Evolutionary conservation across 2,329 filamentous ascomycete genomes (phyloP).

Genomic region (Colletotrichum cereale): DNA sequence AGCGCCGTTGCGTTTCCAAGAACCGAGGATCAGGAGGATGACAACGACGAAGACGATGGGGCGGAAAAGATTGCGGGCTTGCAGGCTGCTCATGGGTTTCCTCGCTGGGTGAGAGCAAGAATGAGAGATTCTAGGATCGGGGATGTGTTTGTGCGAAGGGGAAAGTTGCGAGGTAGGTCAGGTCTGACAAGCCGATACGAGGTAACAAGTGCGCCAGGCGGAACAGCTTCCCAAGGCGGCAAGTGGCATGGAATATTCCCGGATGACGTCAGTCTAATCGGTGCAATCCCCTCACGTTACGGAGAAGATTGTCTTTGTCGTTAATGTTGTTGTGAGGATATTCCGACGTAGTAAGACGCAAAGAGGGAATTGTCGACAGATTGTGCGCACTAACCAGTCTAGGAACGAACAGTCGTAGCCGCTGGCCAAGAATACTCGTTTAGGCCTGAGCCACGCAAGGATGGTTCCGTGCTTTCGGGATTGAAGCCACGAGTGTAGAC

Average conservation of each 20-base stretch:
- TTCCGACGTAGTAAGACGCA: slow-evolving; percentile 14
- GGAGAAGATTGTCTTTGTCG: background rate
- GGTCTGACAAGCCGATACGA: background rate
- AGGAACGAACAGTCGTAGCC: slow-evolving; percentile 2
- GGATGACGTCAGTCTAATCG: slow-evolving; percentile 28
- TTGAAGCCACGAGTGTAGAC: background rate
- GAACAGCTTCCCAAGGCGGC: slow-evolving; percentile 22
- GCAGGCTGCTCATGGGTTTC: slow-evolving; percentile 17
- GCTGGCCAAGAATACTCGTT: background rate
- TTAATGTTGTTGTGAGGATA: background rate
- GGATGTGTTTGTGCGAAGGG: background rate
- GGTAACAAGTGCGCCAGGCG: background rate
- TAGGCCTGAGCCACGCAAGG: slow-evolving; percentile 22
- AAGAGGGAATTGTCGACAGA: background rate
- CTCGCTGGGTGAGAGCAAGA: background rate
- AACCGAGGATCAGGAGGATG: slow-evolving; percentile 13
- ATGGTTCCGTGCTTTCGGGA: slow-evolving; percentile 14
- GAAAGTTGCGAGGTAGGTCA: background rate
- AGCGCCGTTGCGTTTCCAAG: slow-evolving; percentile 20
- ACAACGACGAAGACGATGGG: slow-evolving; percentile 26
- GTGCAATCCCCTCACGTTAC: background rate
- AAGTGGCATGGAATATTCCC: slow-evolving; percentile 13
- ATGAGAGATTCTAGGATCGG: background rate
- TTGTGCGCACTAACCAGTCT: slow-evolving; percentile 1
- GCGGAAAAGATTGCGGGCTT: slow-evolving; percentile 2